phyloP scores from a whole-genome alignment of 2,329 filamentous ascomycete genomes.

The Beauveria caledonica region DNA sequence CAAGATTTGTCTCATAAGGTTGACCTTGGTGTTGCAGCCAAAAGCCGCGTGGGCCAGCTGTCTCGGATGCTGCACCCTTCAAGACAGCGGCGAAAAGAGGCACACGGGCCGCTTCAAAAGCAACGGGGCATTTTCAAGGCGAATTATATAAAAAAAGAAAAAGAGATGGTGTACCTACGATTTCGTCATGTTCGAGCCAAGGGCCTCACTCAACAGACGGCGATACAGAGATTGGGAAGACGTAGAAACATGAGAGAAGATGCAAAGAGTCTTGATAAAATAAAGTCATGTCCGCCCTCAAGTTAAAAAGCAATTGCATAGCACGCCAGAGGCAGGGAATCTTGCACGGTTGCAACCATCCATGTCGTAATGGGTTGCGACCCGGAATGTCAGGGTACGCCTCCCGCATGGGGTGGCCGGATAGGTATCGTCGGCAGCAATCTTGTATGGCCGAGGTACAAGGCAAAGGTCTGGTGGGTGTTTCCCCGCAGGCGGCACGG shows the following conservation, averaged over 20 bases:
- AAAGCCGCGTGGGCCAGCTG: background rate
- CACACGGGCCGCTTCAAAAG: background rate
- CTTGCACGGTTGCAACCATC: background rate
- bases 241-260: background rate
- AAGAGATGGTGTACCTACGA: background rate
- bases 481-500: background rate
- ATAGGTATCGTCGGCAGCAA: background rate
- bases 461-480: background rate
- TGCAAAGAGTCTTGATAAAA: no score
- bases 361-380: constrained; percentile 1
- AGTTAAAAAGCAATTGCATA: background rate
- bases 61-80: constrained; percentile 1
- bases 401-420: background rate
- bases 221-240: background rate
- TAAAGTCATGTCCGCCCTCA: background rate
- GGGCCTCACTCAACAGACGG: background rate
- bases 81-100: background rate
- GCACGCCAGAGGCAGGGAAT: background rate
- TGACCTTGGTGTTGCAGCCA: background rate
- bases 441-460: background rate
- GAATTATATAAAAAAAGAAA: no score
- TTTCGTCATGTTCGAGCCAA: background rate
- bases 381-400: background rate
- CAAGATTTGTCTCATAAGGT: background rate
- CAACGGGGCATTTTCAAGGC: background rate